Evolutionary conservation across 768 basidiomycete species (phyloP).

Genomic region (Mycena metata): DNA sequence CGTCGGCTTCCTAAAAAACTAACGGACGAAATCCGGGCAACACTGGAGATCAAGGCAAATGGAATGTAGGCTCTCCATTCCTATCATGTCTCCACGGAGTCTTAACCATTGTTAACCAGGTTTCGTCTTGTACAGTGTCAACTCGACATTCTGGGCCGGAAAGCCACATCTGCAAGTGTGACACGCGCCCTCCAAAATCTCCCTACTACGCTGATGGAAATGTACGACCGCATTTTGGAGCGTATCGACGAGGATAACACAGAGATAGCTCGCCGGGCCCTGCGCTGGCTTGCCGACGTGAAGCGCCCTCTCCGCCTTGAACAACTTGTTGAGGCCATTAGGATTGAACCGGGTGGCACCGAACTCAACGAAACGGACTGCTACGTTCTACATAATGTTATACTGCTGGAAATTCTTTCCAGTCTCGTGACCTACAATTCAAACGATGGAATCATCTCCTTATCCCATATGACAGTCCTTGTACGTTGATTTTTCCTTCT

Average conservation of each 20-base stretch:
- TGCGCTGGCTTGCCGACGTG: conserved; percentile 16
- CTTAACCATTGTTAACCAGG: background rate
- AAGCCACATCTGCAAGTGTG: background rate
- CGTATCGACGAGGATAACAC: background rate
- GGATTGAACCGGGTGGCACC: background rate
- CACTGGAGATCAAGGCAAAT: background rate
- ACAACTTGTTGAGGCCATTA: conserved; percentile 6
- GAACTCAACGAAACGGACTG: conserved; percentile 1
- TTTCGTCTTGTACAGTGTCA: conserved; percentile 15
- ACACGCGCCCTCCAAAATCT: conserved; percentile 4
- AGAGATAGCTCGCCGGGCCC: conserved; percentile 6
- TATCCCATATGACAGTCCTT: conserved; percentile 13
- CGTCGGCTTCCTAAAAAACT: background rate
- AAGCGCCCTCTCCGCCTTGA: background rate
- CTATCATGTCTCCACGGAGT: too few species aligned
- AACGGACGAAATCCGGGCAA: background rate
- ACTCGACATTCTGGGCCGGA: background rate
- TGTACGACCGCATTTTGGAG: conserved; percentile 6
- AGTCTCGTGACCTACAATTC: background rate
- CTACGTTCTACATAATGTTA: background rate
- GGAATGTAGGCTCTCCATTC: too few species aligned
- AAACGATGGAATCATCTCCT: background rate
- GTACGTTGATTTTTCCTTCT: background rate
- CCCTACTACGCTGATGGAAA: background rate
- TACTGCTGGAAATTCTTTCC: conserved; percentile 3